Base-by-base conservation (phyloP, 768 basidiomycete species). In the Russula sp. region DNA sequence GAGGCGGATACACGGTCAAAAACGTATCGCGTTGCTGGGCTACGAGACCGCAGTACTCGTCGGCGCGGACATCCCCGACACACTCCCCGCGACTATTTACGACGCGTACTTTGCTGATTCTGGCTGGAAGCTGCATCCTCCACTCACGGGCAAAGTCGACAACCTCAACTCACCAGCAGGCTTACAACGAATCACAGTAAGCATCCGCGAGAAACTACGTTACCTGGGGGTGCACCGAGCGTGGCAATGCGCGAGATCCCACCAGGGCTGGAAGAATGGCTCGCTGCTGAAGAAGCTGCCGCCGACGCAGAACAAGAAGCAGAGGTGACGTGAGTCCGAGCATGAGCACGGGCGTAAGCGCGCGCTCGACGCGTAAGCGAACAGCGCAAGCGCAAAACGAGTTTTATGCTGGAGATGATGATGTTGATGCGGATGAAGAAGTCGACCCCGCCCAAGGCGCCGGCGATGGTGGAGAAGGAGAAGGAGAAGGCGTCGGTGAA, bases 21-120 rank as follows among this genome's bases (percentile, higher is more conserved):
- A 96, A 96, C 72, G 97, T 99, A 68, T 90, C 91, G 52, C 85
- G 96, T n/a, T 99, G 96, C 73, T 99, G 96, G 96, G 88, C 96
- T 96, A 99, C 78, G 96, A 99, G 75, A 99, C 97, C 0, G 87
- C 92, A 14, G 90, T 98, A 0, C 85, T 96, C 9, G 88, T 97
- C 52, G 93, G 91, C 18, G 84, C 87, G 0, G 76, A 82, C 42
- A 83, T 99, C 32, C 89, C 94, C 0, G 89, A 96, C 76, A 87
- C 89, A 64, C 85, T 99, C 10, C 96, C 96, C 0, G 77, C 79
- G 26, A 98, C 94, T 1, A 85, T 91, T 1, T 99, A 98, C 76
- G 92, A 97, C 71, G 81, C 89, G 7, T 98, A 94, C 76, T 99
- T 97, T 77, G 85, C 84, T 20, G 94, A 96, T 68, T 90, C 89